Evolutionary conservation across 2,329 filamentous ascomycete species (phyloP), one percentile per base, ranked within the genome.

Genomic region (Aspergillus fructus): DNA sequence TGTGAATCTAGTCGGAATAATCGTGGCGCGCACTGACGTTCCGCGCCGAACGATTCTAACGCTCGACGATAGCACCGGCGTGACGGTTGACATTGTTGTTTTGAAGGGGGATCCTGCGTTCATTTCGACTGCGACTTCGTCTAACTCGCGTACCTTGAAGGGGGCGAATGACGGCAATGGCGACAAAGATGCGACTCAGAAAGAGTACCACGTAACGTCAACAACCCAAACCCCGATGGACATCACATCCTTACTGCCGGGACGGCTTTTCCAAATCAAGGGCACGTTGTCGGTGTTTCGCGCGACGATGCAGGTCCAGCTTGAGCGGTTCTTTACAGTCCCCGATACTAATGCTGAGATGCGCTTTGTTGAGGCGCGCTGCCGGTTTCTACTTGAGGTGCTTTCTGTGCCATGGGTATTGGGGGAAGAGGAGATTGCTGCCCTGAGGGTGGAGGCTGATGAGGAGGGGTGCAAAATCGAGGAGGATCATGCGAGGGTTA

Each of bases 1-100:
- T 84, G 83, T 90, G 53, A 86, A 87, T 60, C 73, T 93, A 33
- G 82, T 86, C 7, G 90, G 90, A 30, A 73, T 91, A 8, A 81
- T 93, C 21, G 86, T 92, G 55, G 82, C 83, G 54, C 72, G 83
- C 53, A 77, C 82, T 39, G 83, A 85, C 53, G 76, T 84, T 53
- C 77, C 80, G 2, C 78, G 81, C 24, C 79, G 78, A 54, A 76
- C 72, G 34, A 71, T 85, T 43, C 73, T 88, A 39, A 82, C 79
- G 1, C 63, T 88, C 11, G 85, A 88, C 68, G 85, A 88, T 63
- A 81, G 84, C 64, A 86, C 83, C 67, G 85, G 85, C 37, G 76
- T 74, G 0, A 83, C 76, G 5, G 76, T 88, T 55, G 84, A 87
- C 48, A 72, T 86, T 17, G 78, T 83, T 19, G 76, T 80, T 41